Evolutionary conservation across 495 filamentous ascomycete species (phyloP).

Genomic region (Amphirosellinia nigrospora): DNA sequence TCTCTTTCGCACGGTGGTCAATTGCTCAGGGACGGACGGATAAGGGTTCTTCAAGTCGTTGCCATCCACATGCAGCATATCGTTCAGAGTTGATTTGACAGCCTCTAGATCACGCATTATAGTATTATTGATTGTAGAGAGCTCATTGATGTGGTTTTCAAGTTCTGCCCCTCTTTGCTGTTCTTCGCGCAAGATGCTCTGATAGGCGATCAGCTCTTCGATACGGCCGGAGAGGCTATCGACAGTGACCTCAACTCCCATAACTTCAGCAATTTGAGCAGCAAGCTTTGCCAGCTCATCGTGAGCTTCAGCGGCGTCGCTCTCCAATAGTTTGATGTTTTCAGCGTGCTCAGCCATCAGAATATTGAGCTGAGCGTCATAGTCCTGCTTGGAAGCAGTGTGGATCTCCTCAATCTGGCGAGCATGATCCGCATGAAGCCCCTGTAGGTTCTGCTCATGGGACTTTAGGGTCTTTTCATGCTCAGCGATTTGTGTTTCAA

Average conservation of each 20-base stretch:
- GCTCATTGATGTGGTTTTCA: slow-evolving; percentile 52
- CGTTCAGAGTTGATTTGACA: slow-evolving; percentile 53
- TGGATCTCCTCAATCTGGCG: slow-evolving; percentile 57
- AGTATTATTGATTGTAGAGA: slow-evolving; percentile 59
- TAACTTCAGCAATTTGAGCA: slow-evolving; percentile 58
- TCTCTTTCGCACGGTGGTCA: slow-evolving; percentile 75
- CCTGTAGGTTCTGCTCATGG: slow-evolving; percentile 53
- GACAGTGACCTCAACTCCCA: slow-evolving; percentile 60
- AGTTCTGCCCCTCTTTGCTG: slow-evolving; percentile 62
- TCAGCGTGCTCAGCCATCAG: slow-evolving; percentile 63
- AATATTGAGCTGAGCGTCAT: slow-evolving; percentile 50
- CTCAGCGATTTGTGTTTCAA: slow-evolving; percentile 63
- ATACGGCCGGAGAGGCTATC: slow-evolving; percentile 62
- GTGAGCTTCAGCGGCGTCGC: slow-evolving; percentile 72
- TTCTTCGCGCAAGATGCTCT: slow-evolving; percentile 57
- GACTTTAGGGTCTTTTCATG: slow-evolving; percentile 57
- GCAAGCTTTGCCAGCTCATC: slow-evolving; percentile 70
- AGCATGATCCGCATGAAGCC: slow-evolving; percentile 52
- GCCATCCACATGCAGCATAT: slow-evolving; percentile 49
- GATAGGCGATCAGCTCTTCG: slow-evolving; percentile 55
- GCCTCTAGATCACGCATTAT: slow-evolving; percentile 61
- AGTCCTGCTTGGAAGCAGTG: slow-evolving; percentile 45
- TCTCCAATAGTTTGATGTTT: slow-evolving; percentile 65
- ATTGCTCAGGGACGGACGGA: slow-evolving; percentile 68
- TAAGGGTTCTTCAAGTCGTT: slow-evolving; percentile 56